Conservation (phyloP, 169 alveolate genomes). For the Plasmodium fragile region DNA sequence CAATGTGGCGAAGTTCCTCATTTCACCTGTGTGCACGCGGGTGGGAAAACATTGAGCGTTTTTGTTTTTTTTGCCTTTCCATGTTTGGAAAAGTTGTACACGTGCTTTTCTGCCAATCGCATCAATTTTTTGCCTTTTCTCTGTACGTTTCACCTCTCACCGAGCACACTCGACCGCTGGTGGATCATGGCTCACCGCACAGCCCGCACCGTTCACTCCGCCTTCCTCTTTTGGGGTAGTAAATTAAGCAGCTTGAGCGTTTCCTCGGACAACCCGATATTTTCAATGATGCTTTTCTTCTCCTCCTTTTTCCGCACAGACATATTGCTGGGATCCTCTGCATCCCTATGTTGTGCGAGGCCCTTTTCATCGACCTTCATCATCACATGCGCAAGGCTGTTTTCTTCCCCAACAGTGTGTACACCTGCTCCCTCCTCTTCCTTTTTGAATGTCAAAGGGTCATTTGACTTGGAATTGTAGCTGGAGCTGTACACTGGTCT, state of each 20-base stretch:
- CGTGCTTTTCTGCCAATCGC: not conserved
- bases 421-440: not conserved
- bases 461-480: slow-evolving; percentile 31
- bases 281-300: slow-evolving; percentile 28
- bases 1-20: not conserved
- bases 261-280: slow-evolving; percentile 70
- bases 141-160: not conserved
- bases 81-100: not conserved
- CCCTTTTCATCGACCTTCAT: not conserved
- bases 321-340: slow-evolving; percentile 6
- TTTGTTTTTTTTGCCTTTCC: slow-evolving; percentile 15
- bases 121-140: not conserved
- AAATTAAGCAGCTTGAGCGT: slow-evolving; percentile 61
- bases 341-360: not conserved
- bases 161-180: not conserved
- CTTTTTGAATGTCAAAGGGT: slow-evolving; percentile 6
- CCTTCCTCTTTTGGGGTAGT: slow-evolving; percentile 59
- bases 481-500: not conserved
- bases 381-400: not conserved
- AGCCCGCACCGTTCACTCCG: not conserved
- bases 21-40: not conserved
- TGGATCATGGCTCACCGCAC: not conserved
- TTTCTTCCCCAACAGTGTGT: slow-evolving; percentile 12
- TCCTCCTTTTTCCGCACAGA: slow-evolving; percentile 36
- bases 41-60: not conserved